Conservation (phyloP, 345 rosid species). For the Ailanthus altissimus region DNA sequence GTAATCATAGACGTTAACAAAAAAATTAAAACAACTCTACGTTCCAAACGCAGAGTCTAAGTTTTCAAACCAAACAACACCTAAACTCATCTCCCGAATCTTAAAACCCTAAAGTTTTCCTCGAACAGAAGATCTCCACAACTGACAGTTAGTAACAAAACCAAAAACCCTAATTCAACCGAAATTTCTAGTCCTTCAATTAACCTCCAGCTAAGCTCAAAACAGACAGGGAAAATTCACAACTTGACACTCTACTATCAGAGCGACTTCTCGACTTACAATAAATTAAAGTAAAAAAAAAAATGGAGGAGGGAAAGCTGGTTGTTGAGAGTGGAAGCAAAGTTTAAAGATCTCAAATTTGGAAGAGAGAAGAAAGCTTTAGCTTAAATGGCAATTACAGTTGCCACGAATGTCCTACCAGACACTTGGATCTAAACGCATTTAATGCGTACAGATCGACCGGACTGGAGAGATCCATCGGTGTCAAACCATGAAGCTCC, state of each 20-base stretch:
- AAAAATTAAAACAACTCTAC: conserved; percentile 23
- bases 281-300: conserved; percentile 20
- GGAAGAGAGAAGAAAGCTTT: not conserved
- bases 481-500: conserved; percentile 13
- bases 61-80: conserved; percentile 14
- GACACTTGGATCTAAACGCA: conserved; percentile 48
- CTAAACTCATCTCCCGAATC: conserved; percentile 15
- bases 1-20: not conserved
- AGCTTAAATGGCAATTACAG: conserved; percentile 28
- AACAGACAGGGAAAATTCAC: conserved; percentile 25
- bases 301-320: not conserved
- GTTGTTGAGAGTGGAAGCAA: not conserved
- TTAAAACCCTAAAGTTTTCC: conserved; percentile 39
- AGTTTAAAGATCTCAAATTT: conserved; percentile 32
- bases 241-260: not conserved
- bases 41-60: conserved; percentile 18
- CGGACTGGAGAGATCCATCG: conserved; percentile 27
- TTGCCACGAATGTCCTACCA: conserved; percentile 27
- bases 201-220: conserved; percentile 11
- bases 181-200: conserved; percentile 21
- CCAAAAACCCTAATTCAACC: conserved; percentile 32
- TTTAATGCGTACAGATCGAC: conserved; percentile 43
- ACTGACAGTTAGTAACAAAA: conserved; percentile 19
- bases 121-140: conserved; percentile 15
- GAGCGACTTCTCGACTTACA: conserved; percentile 25